Percentiles rank a stretch among this genome's conserved stretches.
Conservation (phyloP, 148 eudicot species). For the Silene conica region DNA sequence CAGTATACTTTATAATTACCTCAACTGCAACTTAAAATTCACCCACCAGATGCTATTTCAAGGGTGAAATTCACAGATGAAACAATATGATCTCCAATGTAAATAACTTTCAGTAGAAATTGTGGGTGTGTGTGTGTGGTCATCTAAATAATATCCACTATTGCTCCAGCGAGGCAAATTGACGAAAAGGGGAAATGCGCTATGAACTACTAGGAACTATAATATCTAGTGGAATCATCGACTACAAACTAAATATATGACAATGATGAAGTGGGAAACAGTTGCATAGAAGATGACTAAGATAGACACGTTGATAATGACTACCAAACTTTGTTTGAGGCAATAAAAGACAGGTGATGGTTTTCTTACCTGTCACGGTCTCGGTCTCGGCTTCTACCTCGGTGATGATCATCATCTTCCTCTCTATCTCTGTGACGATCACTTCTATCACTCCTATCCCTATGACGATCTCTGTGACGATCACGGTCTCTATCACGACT, state of each 20-base stretch:
- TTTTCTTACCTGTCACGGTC: slow-evolving; percentile 59
- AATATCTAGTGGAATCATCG: neutral
- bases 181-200: neutral
- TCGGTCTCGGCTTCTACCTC: slow-evolving; percentile 55
- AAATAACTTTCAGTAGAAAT: neutral
- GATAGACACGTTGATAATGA: neutral
- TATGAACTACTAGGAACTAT: neutral
- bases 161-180: neutral
- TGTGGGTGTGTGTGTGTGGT: neutral
- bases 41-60: neutral
- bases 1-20: neutral
- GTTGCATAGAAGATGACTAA: neutral
- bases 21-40: neutral
- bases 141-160: neutral
- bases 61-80: neutral
- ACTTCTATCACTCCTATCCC: slow-evolving; percentile 62
- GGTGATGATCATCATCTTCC: slow-evolving; percentile 49
- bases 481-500: slow-evolving; percentile 36
- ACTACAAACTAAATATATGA: neutral
- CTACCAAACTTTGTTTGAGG: neutral
- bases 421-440: slow-evolving; percentile 50
- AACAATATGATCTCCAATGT: neutral
- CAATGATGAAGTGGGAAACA: neutral
- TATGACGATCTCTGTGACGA: slow-evolving; percentile 51
- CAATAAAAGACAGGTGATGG: neutral